Evolutionary conservation across 108 stramenopile species (phyloP), one percentile per base, ranked within the genome.

Genomic region (Licmophora abbreviata): DNA sequence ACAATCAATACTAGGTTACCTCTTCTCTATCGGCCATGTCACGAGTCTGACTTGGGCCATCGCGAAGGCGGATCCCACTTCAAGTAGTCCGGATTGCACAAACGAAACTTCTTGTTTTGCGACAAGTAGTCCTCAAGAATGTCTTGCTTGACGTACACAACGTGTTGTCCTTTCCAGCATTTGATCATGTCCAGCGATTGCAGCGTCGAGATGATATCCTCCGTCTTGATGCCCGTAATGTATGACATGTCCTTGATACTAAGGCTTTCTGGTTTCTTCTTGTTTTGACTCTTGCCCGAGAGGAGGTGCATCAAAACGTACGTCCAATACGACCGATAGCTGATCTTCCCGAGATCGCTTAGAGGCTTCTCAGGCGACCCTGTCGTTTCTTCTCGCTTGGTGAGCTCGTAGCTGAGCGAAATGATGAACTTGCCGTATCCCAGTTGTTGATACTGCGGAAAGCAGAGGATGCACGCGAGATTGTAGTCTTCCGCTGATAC

Each of bases 401-500:
- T 74, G 17, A 91, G 66, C 58, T 91, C 98, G 68, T 98, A 99
- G 14, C 86, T 89, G 33, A 98, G 57, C 29, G 79, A 80, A 46
- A 99, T 98, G 49, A 99, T 94, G 65, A 99, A 93, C 69, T 96
- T 99, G 44, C 97, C 98, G 61, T 95, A 97, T 18, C 98, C 98
- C 47, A 86, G 84, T 54, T 96, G 77, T 66, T 98, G 98, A 63
- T 82, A 96, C 68, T 96, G 97, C 4, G 98, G 98, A 71, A 99
- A 97, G 1, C 96, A 97, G 8, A 99, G 59, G 38, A 99, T 99
- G 58, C 98, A 99, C 18, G 98, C 97, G 58, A 99, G 51, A 61
- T 99, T 99, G 74, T 97, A 96, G n/a, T 90, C 91, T 62, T 95
- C 95, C 15, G 75, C 69, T 6, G 88, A 54, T 26, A 46, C 29